These are phyloP conservation scores for Bryum argenteum DNA, from an alignment of 225 moss, liverwort and hornwort genomes.

Conservation along the genomic window DNA sequence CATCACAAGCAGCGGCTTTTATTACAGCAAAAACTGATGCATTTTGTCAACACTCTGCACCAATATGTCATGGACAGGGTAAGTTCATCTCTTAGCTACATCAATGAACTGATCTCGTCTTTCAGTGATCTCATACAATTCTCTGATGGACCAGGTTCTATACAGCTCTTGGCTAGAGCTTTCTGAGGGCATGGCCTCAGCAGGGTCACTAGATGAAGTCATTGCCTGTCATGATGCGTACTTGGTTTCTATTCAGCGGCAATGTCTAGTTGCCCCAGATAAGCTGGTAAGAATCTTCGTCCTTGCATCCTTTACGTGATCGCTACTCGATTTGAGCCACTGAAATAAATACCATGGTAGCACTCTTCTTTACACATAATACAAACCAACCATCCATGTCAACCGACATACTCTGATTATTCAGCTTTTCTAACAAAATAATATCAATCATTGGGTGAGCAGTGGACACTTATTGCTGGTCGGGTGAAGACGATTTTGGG, in stretches of 20 bases:
- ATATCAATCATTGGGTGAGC: conserved; percentile 11
- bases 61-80: conserved; percentile 99
- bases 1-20: conserved; percentile 86
- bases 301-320: neutral
- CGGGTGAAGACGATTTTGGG: conserved; percentile 90
- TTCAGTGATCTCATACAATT: conserved; percentile 23
- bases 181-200: conserved; percentile 90
- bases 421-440: conserved; percentile 21
- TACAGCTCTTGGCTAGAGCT: conserved; percentile 99
- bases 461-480: conserved; percentile 98
- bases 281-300: conserved; percentile 66
- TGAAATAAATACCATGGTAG: neutral
- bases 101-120: conserved; percentile 20
- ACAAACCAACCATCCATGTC: too few relatives aligned
- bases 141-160: conserved; percentile 66
- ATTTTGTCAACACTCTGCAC: conserved; percentile 97
- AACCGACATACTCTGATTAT: neutral
- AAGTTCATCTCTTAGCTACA: conserved; percentile 28
- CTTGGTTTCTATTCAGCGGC: conserved; percentile 91
- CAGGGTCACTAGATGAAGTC: conserved; percentile 96
- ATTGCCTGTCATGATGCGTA: conserved; percentile 97
- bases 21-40: conserved; percentile 97
- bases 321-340: too few relatives aligned
- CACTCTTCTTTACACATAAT: conserved; percentile 1
- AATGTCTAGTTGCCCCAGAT: conserved; percentile 96